Conservation (phyloP, 1,284 basidiomycete species). For the Retiboletus fuscus region DNA sequence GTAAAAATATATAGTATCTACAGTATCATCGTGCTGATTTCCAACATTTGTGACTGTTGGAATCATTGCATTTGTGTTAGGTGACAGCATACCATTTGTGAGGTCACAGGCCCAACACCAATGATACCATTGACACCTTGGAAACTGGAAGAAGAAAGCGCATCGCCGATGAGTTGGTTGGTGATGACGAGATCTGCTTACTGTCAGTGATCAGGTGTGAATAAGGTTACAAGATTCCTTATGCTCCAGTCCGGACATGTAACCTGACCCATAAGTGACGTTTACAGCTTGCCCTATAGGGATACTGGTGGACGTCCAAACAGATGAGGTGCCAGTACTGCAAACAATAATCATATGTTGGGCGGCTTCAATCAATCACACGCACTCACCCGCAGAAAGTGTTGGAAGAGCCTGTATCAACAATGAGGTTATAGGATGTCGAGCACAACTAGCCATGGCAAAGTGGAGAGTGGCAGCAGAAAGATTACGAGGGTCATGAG, state of each 20-base stretch:
- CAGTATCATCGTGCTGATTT: too few species aligned
- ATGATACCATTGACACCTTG: constrained; percentile 40
- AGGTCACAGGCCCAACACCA: constrained; percentile 44
- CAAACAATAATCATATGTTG: background rate
- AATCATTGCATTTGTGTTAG: constrained; percentile 20
- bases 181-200: constrained; percentile 39
- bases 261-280: constrained; percentile 41
- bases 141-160: constrained; percentile 29
- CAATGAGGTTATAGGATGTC: constrained; percentile 39
- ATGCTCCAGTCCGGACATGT: constrained; percentile 44
- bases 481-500: too few species aligned
- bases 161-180: constrained; percentile 45
- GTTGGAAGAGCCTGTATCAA: constrained; percentile 52
- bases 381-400: constrained; percentile 48
- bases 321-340: constrained; percentile 37
- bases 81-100: constrained; percentile 30
- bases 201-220: background rate
- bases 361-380: background rate
- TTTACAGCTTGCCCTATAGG: constrained; percentile 40
- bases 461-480: too few species aligned
- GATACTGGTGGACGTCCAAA: constrained; percentile 39
- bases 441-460: too few species aligned
- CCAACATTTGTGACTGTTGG: constrained; percentile 46
- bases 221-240: background rate
- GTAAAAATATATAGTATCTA: too few species aligned